Evolutionary conservation across 2,329 filamentous ascomycete genomes (phyloP), one percentile per base, ranked within the genome.

Genomic region (Herpomyces periplanetae): DNA sequence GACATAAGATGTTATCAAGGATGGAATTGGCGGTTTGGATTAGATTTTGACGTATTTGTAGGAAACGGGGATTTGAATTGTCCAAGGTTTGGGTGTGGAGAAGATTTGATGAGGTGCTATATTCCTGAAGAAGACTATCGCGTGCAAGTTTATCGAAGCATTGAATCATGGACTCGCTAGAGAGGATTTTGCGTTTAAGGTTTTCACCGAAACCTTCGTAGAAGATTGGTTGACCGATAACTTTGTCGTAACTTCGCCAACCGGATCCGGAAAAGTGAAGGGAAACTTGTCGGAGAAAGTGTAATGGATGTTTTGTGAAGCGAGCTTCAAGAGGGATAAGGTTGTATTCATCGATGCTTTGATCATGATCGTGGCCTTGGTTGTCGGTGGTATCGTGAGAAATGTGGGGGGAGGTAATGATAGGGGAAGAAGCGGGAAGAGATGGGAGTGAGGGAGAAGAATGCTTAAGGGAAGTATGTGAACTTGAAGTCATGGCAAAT

Each of bases 1-100:
- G 96, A 51, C 75, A 91, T 25, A 96, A 88, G 80, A 96, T 91
- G 26, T 62, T 56, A 33, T 87, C 69, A 10, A 71, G 68, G 51
- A 80, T 60, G 27, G 62, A 59, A 26, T 80, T 68, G 3, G 68
- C 64, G 3, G 88, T 60, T 32, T 87, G 59, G 21, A 57, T 49
- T 17, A 96, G 43, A 22, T 60, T 60, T 14, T 47, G 45, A 31
- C 71, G 58, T 21, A 91, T 53, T 29, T 63, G 55, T n/a, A n/a
- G n/a, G n/a, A n/a, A n/a, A n/a, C n/a, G n/a, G n/a, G n/a, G n/a
- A n/a, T n/a, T n/a, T n/a, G n/a, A n/a, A n/a, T n/a, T n/a, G n/a
- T n/a, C n/a, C n/a, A n/a, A n/a, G n/a, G n/a, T n/a, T n/a, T n/a
- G n/a, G n/a, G n/a, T n/a, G n/a, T n/a, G n/a, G n/a, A n/a, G n/a